Evolutionary conservation across 768 basidiomycete genomes (phyloP).

Genomic region (Termitomyces sp.): DNA sequence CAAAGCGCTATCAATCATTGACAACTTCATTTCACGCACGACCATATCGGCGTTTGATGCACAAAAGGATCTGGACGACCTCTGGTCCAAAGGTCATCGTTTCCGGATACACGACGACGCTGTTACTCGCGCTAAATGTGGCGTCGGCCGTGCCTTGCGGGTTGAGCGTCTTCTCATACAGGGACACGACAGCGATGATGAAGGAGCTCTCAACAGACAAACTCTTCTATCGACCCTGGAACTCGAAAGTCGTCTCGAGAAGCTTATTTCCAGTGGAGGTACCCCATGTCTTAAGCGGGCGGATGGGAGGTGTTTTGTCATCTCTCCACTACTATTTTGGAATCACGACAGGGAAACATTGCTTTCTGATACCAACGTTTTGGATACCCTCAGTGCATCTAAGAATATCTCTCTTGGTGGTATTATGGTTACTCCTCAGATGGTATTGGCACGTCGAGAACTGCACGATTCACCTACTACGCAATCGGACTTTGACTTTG

Average conservation of each 20-base stretch:
- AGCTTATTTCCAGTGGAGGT: conserved; percentile 29
- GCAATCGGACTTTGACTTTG: conserved; percentile 51
- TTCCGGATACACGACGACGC: conserved; percentile 67
- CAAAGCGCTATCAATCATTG: conserved; percentile 59
- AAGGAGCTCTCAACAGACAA: conserved; percentile 52
- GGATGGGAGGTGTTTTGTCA: conserved; percentile 55
- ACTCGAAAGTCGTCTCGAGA: conserved; percentile 54
- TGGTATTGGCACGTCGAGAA: conserved; percentile 73
- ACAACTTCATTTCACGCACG: conserved; percentile 51
- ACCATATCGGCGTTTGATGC: conserved; percentile 46
- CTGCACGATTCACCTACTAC: conserved; percentile 42
- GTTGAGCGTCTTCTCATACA: conserved; percentile 74
- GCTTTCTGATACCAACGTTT: conserved; percentile 46
- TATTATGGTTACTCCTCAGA: conserved; percentile 60
- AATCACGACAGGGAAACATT: conserved; percentile 51
- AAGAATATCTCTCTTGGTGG: conserved; percentile 56
- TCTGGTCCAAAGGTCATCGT: conserved; percentile 64
- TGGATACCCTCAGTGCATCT: conserved; percentile 48
- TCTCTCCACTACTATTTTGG: conserved; percentile 79
- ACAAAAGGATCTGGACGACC: conserved; percentile 59
- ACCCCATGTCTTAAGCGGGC: conserved; percentile 49
- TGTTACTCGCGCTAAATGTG: conserved; percentile 65
- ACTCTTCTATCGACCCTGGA: conserved; percentile 60
- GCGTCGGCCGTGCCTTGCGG: conserved; percentile 61
- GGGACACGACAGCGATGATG: conserved; percentile 40